Base-by-base conservation (phyloP, 2,329 filamentous ascomycete genomes). In the Aspergillus caelatus region DNA sequence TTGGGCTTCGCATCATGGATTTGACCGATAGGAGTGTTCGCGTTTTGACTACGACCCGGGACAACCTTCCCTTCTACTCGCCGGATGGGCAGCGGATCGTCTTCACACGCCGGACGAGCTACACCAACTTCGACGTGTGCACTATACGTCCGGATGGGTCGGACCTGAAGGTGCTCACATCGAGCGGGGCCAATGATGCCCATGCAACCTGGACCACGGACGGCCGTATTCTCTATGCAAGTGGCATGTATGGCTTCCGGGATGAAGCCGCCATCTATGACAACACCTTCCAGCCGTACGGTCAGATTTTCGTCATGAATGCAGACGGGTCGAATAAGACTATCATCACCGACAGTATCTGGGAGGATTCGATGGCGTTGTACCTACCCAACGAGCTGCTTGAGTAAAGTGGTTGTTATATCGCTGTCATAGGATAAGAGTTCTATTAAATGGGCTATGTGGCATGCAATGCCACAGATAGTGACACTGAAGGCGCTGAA, bases 271-370 rank as follows among this genome's bases (percentile, higher is more conserved):
- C 76, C 0, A 66, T 77, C 1, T 82, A 78, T 57, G 80, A 82
- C 58, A 64, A 80, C 41, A 81, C 80, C 1, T 82, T 82, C 67
- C 78, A 83, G 69, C 80, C 79, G 0, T 81, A 81, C 52, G 79
- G 80, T 0, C 79, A 82, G 72, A 79, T 82, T 52, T 72, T 80
- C 56, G 62, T 78, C n/a, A 82, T 82, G 80, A 70, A 82, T 62
- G 70, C 71, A 7, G 78, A 82, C 70, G 80, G 81, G 0, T 70
- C 68, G 5, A 75, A 76, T 55, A 75, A 74, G 63, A 57, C 54
- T 21, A 30, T 72, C 5, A 48, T 75, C 21, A 75, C 72, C 1
- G 68, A 76, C 57, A 70, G 68, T 4, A 71, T 74, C 8, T 75
- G 74, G 73, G 74, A 75, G 62, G 73, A 76, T 48, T 73, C 72